Evolutionary conservation across 2,329 filamentous ascomycete species (phyloP), one percentile per base, ranked within the genome.

Genomic region (Ascochyta lentis): DNA sequence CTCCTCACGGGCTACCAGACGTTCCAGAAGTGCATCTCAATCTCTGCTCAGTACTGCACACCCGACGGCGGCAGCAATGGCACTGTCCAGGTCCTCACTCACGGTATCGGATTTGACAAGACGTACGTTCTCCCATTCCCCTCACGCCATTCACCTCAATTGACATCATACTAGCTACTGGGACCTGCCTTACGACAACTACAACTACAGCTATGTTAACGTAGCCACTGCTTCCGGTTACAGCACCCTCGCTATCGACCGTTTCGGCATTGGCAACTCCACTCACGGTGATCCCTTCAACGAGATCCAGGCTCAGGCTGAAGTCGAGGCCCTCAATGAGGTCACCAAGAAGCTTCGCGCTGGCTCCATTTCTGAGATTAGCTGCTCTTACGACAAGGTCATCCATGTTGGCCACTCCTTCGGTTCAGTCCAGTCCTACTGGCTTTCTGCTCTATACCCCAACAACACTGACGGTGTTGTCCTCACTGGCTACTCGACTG

Each of bases 341-440:
- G 73, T 89, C 4, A 88, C 86, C 0, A 68, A 69, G 10, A 72
- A 76, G 59, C 75, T 86, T 1, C 81, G 82, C 27, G 63, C 70
- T 1, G 81, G 82, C 42, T 64, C 66, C 0, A 73, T 88, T 23
- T 67, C 76, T 0, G 72, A 75, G 19, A 69, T 83, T n/a, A 67
- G 67, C 26, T 61, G 70, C 42, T 38, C 58, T 3, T 79, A 77
- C 61, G 48, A 73, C 8, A 78, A 82, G 64, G 74, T 85, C 23
- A 76, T 86, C 8, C 86, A 89, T 67, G 78, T 87, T 15, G 87
- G 86, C 12, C 86, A 89, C 76, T 86, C 83, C 0, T 89, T 86
- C 62, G 87, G 87, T 29, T 86, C 85, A 0, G 73, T 81, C 6
- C 83, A 85, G 62, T 83, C 81, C 2, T 87, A 85, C 71, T 79